Conservation (phyloP, 306 rosid species). For the Prunus dulcis region DNA sequence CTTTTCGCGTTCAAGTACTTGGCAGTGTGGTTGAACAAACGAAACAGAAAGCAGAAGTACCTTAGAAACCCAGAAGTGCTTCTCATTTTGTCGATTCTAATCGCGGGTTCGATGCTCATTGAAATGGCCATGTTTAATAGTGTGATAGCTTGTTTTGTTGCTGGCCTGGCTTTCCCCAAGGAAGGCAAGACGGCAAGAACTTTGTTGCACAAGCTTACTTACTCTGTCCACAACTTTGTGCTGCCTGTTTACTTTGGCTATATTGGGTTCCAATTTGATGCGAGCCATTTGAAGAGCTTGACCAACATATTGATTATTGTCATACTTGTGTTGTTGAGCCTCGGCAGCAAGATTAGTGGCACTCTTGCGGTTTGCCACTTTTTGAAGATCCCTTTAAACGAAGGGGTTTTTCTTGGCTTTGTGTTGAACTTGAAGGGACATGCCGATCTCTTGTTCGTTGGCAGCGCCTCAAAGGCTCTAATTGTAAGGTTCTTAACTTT, state of each 20-base stretch:
- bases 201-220: constrained; percentile 63
- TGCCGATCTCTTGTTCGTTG: constrained; percentile 82
- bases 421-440: constrained; percentile 77
- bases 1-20: constrained; percentile 39
- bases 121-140: constrained; percentile 61
- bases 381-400: constrained; percentile 61
- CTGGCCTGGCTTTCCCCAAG: constrained; percentile 67
- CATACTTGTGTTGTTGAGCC: constrained; percentile 56
- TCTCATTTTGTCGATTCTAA: constrained; percentile 48
- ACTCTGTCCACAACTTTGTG: constrained; percentile 71
- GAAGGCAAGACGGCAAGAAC: constrained; percentile 90
- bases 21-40: constrained; percentile 61
- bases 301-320: constrained; percentile 7
- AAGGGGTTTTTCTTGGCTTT: constrained; percentile 76
- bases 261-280: constrained; percentile 74
- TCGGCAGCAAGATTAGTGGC: constrained; percentile 71
- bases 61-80: constrained; percentile 63
- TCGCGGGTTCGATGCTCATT: constrained; percentile 54
- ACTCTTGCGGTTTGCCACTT: constrained; percentile 58
- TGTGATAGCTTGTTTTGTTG: constrained; percentile 49
- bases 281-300: constrained; percentile 26
- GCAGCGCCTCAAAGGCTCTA: constrained; percentile 48
- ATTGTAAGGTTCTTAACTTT: constrained; percentile 50
- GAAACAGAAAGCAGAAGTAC: constrained; percentile 58
- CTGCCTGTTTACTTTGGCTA: constrained; percentile 88